phyloP scores from a whole-genome alignment of 192 early-diverging fungal genomes.

The Mortierella hygrophila region DNA sequence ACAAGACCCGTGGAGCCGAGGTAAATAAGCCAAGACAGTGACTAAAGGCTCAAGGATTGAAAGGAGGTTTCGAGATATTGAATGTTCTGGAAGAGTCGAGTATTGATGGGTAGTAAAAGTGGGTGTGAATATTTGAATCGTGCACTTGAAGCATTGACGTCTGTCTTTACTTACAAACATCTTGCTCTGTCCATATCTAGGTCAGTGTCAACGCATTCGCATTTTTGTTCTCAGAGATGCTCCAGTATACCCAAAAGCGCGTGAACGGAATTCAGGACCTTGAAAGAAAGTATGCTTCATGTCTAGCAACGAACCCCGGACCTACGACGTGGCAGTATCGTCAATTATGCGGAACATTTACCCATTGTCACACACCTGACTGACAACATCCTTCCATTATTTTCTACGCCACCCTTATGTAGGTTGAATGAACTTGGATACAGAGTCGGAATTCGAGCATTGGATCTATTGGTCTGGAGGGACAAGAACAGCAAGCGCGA shows the following conservation, averaged over 20 bases:
- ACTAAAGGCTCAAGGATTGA: neutral
- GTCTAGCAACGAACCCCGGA: neutral
- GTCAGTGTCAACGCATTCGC: constrained; percentile 85
- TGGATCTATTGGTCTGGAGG: constrained; percentile 92
- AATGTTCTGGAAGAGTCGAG: neutral
- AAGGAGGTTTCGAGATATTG: neutral
- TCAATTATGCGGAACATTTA: neutral
- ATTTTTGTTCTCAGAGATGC: constrained; percentile 95
- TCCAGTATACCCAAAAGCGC: constrained; percentile 96
- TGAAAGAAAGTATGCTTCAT: constrained; percentile 82
- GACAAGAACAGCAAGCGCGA: constrained; percentile 93
- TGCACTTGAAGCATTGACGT: neutral
- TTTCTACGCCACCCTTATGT: neutral
- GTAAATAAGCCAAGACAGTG: constrained; percentile 50
- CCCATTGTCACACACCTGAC: neutral
- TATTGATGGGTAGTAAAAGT: neutral
- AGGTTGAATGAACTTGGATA: constrained; percentile 91
- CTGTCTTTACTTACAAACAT: neutral
- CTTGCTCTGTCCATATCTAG: constrained; percentile 41
- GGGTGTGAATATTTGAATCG: neutral
- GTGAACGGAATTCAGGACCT: constrained; percentile 95
- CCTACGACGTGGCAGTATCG: neutral
- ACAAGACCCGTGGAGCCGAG: constrained; percentile 78
- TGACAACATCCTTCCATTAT: neutral
- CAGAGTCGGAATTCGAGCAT: constrained; percentile 88